phyloP scores from a whole-genome alignment of 768 basidiomycete species.

The Lactifluus subvellereus region DNA sequence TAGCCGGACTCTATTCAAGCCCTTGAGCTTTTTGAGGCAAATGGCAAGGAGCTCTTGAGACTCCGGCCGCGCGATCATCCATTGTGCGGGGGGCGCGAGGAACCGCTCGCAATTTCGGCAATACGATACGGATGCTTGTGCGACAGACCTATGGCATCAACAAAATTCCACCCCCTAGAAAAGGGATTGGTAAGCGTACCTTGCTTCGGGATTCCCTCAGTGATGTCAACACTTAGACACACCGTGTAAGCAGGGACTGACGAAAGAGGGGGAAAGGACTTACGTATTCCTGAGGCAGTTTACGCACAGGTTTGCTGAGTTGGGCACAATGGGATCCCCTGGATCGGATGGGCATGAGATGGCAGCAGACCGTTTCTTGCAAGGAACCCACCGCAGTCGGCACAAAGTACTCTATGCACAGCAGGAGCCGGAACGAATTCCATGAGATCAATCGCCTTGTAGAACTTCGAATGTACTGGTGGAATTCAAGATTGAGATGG shows the following conservation, averaged over 20 bases:
- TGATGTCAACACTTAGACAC: conserved; percentile 77
- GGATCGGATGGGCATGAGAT: conserved; percentile 10
- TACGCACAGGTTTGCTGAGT: conserved; percentile 90
- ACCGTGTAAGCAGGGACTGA: neutral
- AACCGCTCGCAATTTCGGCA: conserved; percentile 97
- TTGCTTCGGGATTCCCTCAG: conserved; percentile 96
- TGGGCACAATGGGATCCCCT: conserved; percentile 85
- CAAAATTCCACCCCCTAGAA: neutral
- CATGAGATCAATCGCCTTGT: conserved; percentile 39
- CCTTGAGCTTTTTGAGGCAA: conserved; percentile 92
- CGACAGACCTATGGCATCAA: neutral
- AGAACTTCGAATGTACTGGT: neutral
- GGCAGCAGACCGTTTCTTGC: neutral
- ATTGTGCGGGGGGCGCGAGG: conserved; percentile 80
- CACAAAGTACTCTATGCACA: conserved; percentile 79
- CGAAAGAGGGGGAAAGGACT: conserved; percentile 27
- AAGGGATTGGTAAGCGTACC: conserved; percentile 39
- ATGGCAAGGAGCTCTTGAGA: conserved; percentile 90
- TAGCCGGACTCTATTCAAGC: conserved; percentile 86
- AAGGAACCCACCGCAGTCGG: conserved; percentile 66
- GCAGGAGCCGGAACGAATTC: conserved; percentile 73
- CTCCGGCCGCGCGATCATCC: conserved; percentile 84
- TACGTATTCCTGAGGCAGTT: conserved; percentile 84
- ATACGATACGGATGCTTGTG: conserved; percentile 80
- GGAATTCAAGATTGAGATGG: neutral